Evolutionary conservation across 1,284 basidiomycete species (phyloP), one percentile per base, ranked within the genome.

Genomic region (Acaromyces ingoldii): DNA sequence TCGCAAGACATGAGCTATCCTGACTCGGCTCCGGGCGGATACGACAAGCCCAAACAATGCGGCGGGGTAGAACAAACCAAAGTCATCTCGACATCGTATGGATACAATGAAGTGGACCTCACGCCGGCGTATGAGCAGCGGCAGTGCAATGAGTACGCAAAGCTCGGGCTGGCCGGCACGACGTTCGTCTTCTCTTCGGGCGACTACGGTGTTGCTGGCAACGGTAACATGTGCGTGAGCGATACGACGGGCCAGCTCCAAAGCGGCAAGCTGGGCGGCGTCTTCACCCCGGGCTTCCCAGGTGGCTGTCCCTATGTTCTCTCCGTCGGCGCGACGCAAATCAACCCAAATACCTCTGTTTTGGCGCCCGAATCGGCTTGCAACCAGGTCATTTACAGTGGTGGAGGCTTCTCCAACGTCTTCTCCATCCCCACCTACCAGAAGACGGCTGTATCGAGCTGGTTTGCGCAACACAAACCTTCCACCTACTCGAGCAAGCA

Each of bases 101-200:
- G 53, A 36, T 63, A 60, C 42, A 67, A 67, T 38, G 82, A 83
- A 67, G 77, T 77, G 2, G 77, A 78, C 36, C 73, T 81, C n/a
- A 79, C 80, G 0, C 53, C 75, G 3, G 66, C 67, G 17, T 60
- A 75, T 75, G 36, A 79, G 77, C 53, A 77, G 80, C 76, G 82
- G 33, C 83, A 83, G 65, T 84, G 83, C 60, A 65, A 67, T 15
- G 83, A 84, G 62, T 84, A 84, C 62, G 83, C 70, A 44, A 78
- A 76, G 68, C 75, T 82, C 19, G 80, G 80, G 5, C 53, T 81
- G 17, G 77, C 79, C 76, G 80, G 80, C 3, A 76, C 80, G 4
- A 81, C 82, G 1, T 55, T 84, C 3, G 62, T 84, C 29, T 83
- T 77, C 58, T 78, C 79, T 37, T 81, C 80, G 10, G 82, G 44